Evolutionary conservation across 257 asterid species (phyloP).

Genomic region (Petunia secreta): DNA sequence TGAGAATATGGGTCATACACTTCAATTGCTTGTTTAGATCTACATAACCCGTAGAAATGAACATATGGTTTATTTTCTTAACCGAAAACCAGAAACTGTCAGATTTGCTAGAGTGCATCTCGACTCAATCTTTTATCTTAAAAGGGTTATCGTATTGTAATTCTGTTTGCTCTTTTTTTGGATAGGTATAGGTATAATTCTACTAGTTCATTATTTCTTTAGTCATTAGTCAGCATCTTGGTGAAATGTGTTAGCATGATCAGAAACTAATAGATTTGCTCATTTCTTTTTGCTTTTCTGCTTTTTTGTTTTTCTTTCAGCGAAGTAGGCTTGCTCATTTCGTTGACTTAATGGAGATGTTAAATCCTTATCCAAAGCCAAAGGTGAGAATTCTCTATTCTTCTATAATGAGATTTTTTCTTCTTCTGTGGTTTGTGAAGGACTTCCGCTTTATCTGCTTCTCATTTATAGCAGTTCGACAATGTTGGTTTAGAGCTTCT

Average conservation of each 20-base stretch:
- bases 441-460: background rate
- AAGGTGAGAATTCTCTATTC: slow-evolving; percentile 48
- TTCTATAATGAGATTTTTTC: background rate
- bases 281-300: slow-evolving; percentile 9
- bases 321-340: slow-evolving; percentile 82
- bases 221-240: background rate
- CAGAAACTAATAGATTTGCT: slow-evolving; percentile 10
- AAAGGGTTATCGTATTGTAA: background rate
- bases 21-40: background rate
- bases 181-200: background rate
- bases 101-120: background rate
- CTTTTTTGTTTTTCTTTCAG: slow-evolving; percentile 44
- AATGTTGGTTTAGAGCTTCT: slow-evolving; percentile 9
- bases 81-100: background rate
- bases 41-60: background rate
- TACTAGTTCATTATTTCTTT: slow-evolving; percentile 19
- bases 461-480: slow-evolving; percentile 5
- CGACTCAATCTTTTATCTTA: background rate
- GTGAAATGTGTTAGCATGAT: background rate
- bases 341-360: slow-evolving; percentile 90
- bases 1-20: background rate
- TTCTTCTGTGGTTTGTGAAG: background rate
- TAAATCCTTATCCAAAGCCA: slow-evolving; percentile 79
- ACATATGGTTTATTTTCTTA: background rate
- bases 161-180: background rate